Evolutionary conservation across 2,329 filamentous ascomycete species (phyloP), one percentile per base, ranked within the genome.

Genomic region (Fusarium euwallaceae): DNA sequence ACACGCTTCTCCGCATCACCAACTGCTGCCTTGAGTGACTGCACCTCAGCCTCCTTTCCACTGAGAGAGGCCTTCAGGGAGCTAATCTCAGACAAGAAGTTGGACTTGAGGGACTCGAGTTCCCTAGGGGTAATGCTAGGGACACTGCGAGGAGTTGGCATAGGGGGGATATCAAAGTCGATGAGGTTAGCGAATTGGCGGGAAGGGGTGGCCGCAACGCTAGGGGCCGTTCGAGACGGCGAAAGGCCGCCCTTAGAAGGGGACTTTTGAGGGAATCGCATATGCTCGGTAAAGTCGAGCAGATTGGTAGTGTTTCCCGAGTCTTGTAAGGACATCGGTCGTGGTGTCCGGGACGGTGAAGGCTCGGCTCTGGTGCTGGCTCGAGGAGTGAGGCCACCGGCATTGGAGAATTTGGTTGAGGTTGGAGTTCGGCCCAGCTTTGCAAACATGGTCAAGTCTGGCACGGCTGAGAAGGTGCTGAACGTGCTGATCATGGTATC

Each of bases 51-150:
- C 81, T 98, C 96, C 79, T 97, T 97, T 59, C 97, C 97, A 78
- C 92, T 95, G 11, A 99, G 87, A 11, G 94, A 96, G 4, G 97
- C 97, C 80, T 94, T 97, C 20, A 99, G 89, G n/a, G 94, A 95
- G 72, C 95, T 97, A 69, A 99, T 97, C 81, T 98, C 94, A 0
- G 95, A 97, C 61, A 97, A 88, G 78, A 97, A 97, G 27, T 90
- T 90, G 0, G 95, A 98, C 82, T 98, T 98, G 70, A 98, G 88
- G 16, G 93, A 94, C 81, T 99, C 97, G 3, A 98, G 87, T 84
- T 99, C 97, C 37, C 97, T 92, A 2, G 97, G 94, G 2, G 95
- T 98, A 76, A 98, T 93, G 10, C 93, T 94, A 0, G 97, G 97
- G 41, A 98, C 90, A 65, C 95, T 98, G 71, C 96, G 92, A 16